phyloP scores from a whole-genome alignment of 164 flowering plant species.

The Stephania yunnanensis region DNA sequence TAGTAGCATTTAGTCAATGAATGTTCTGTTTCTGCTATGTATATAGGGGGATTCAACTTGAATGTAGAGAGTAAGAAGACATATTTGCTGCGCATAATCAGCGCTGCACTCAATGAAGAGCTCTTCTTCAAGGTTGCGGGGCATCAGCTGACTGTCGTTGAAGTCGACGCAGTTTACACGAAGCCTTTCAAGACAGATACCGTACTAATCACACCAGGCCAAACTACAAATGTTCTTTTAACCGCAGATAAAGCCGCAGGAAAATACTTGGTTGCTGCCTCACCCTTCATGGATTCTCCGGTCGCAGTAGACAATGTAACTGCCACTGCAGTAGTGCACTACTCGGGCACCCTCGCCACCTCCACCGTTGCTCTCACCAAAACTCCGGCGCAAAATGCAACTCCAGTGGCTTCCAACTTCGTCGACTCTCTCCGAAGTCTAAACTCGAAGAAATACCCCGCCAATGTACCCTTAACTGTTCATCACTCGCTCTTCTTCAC shows the following conservation, averaged over 20 bases:
- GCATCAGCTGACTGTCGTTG: neutral
- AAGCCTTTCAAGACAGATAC: neutral
- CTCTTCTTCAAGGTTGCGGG: constrained; percentile 46
- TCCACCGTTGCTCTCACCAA: neutral
- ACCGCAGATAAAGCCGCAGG: neutral
- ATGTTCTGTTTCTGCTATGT: neutral
- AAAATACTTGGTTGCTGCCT: neutral
- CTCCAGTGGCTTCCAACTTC: neutral
- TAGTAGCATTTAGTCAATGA: neutral
- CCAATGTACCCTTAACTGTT: neutral
- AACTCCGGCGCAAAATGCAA: neutral
- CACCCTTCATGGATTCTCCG: neutral
- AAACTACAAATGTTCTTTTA: neutral
- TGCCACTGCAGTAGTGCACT: neutral
- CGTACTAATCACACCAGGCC: neutral
- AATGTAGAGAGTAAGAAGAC: constrained; percentile 29
- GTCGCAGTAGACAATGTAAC: neutral
- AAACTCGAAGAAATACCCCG: neutral
- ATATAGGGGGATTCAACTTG: neutral
- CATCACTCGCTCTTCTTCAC: neutral
- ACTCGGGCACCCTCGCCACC: neutral
- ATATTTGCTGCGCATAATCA: constrained; percentile 63
- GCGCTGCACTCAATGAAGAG: constrained; percentile 75
- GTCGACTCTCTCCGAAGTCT: neutral
- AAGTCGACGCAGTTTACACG: neutral